phyloP scores from a whole-genome alignment of 148 eudicot species.

The Amaranthus hypochondriacus region DNA sequence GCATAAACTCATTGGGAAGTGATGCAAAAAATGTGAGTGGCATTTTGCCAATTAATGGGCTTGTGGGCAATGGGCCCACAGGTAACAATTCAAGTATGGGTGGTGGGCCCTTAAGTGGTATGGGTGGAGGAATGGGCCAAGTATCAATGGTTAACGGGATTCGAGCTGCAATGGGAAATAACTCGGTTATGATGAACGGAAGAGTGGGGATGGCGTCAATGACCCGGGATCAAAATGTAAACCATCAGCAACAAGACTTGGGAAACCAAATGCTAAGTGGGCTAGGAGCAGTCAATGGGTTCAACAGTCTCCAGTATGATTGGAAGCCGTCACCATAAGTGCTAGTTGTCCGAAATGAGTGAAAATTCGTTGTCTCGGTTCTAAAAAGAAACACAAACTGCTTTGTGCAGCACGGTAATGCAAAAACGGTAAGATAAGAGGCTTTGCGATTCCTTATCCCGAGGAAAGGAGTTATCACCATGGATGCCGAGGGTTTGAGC shows the following conservation, averaged over 20 bases:
- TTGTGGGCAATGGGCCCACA: constrained; percentile 46
- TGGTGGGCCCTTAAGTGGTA: constrained; percentile 47
- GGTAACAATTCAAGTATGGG: constrained; percentile 35
- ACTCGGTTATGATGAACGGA: constrained; percentile 61
- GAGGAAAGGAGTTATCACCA: constrained; percentile 9
- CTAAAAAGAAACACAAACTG: constrained; percentile 13
- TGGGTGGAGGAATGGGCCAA: constrained; percentile 56
- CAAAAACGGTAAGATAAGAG: not conserved
- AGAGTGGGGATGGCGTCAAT: constrained; percentile 48
- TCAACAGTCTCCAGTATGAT: constrained; percentile 62
- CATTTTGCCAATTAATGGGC: constrained; percentile 29
- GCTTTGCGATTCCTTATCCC: constrained; percentile 17
- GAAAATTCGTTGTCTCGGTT: constrained; percentile 19
- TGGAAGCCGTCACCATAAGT: constrained; percentile 65
- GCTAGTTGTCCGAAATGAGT: not conserved
- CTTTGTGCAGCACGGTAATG: constrained; percentile 12
- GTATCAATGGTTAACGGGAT: constrained; percentile 60
- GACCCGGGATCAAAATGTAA: constrained; percentile 54
- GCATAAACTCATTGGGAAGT: constrained; percentile 43
- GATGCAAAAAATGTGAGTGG: constrained; percentile 69
- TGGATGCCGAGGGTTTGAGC: constrained; percentile 14
- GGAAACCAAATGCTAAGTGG: constrained; percentile 64
- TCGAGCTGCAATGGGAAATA: constrained; percentile 59
- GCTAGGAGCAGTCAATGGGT: constrained; percentile 71
- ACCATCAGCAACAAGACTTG: constrained; percentile 60